Evolutionary conservation across 1,284 basidiomycete genomes (phyloP), one percentile per base, ranked within the genome.

Genomic region (Cryptococcus jaspeensis): DNA sequence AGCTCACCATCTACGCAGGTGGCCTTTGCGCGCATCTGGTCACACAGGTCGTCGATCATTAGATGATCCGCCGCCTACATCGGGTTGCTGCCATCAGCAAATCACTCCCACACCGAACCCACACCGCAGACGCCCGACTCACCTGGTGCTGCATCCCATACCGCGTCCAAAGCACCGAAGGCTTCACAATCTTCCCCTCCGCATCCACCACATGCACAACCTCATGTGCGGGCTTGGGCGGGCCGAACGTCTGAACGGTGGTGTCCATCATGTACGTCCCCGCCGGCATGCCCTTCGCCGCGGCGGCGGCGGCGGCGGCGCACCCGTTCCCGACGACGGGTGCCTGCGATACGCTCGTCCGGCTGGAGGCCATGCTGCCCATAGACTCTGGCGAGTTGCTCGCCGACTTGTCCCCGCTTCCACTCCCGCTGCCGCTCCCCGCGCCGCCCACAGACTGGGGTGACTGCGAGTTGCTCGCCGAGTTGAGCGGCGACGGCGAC

Each of bases 21-120:
- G 13, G 75, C 76, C 55, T 78, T 78, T 9, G 57, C 37, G 52
- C 66, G 62, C 70, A 78, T 75, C 58, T 71, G 66, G 49, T 73
- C 71, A 55, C 76, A 78, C 40, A 78, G 64, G 55, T 78, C 76
- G 52, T 78, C 76, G 45, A 78, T 71, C 36, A 77, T 55, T n/a
- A 78, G 58, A 35, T 75, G 65, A 47, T 66, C 64, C 5, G 66
- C 61, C n/a, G 57, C 28, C 28, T 32, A 9, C 28, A n/a, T n/a
- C n/a, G 43, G 37, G 54, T 40, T 52, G 56, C 23, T 51, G 28
- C 25, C 2, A 37, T n/a, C 13, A 32, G 35, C 35, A 9, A 18
- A 20, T 32, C 46, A 49, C 16, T n/a, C 15, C 32, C 12, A 28
- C 11, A 16, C 32, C 20, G 13, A 48, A 23, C n/a, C n/a, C n/a